Evolutionary conservation across 148 eudicot species (phyloP).

Genomic region (Mesembryanthemum crystallinum): DNA sequence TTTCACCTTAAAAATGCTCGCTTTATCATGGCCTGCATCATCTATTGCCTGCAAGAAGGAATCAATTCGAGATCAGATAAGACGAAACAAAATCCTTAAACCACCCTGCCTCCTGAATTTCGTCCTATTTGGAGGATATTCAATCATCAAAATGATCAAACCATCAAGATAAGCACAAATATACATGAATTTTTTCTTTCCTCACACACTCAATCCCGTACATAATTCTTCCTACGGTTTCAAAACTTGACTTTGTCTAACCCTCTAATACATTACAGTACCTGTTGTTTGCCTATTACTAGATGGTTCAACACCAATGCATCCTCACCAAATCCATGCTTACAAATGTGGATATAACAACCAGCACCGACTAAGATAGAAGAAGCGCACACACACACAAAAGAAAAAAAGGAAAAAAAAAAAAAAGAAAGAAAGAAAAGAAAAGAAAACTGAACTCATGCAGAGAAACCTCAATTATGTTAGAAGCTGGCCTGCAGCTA

Average conservation of each 20-base stretch:
- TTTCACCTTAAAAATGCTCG: slow-evolving; percentile 74
- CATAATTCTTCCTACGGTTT: neutral
- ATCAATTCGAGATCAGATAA: neutral
- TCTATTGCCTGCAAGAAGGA: slow-evolving; percentile 70
- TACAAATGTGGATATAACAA: too few relatives aligned
- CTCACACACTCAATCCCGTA: neutral
- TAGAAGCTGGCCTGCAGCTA: neutral
- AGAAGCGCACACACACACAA: neutral
- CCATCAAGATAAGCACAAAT: neutral
- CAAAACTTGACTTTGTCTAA: neutral
- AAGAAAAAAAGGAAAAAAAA: too few relatives aligned
- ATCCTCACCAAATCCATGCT: too few relatives aligned
- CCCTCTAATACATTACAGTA: neutral
- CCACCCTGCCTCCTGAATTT: neutral
- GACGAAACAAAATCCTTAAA: neutral
- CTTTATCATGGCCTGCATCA: slow-evolving; percentile 98
- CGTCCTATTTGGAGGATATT: neutral
- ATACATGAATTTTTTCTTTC: neutral
- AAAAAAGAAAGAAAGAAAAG: too few relatives aligned
- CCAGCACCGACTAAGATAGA: neutral
- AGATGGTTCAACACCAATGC: too few relatives aligned
- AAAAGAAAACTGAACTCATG: neutral
- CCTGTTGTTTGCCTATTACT: too few relatives aligned
- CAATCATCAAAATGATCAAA: neutral
- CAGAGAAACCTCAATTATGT: neutral